Conservation (phyloP, 192 early-diverging fungal species). For the Umbelopsis ramanniana region DNA sequence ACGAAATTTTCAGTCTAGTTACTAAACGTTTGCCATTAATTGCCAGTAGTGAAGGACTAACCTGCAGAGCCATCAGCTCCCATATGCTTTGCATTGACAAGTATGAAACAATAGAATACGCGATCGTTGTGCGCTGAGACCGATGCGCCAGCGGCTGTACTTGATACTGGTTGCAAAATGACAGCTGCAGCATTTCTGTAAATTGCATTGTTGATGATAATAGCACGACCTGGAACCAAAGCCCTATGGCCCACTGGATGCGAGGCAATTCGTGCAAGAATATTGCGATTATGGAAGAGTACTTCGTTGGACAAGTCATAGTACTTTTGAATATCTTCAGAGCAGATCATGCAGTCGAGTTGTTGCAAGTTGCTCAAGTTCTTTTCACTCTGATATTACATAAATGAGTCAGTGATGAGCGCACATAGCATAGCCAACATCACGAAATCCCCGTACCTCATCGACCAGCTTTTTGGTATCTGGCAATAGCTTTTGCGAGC, state of each 20-base stretch:
- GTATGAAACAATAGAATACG: slow-evolving; percentile 48
- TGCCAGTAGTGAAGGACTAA: neutral
- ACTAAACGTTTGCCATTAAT: neutral
- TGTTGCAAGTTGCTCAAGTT: slow-evolving; percentile 61
- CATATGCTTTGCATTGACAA: slow-evolving; percentile 22
- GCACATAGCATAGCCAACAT: no score
- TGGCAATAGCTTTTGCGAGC: slow-evolving; percentile 83
- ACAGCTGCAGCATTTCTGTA: slow-evolving; percentile 71
- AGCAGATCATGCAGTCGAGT: slow-evolving; percentile 84
- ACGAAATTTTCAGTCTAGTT: neutral
- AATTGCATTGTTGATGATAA: slow-evolving; percentile 74
- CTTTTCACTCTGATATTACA: slow-evolving; percentile 54
- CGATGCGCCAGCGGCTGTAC: slow-evolving; percentile 34
- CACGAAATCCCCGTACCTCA: slow-evolving; percentile 44
- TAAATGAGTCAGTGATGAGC: neutral
- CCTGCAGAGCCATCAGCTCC: slow-evolving; percentile 21
- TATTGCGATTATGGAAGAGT: slow-evolving; percentile 52
- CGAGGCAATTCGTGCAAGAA: slow-evolving; percentile 61
- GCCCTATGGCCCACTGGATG: slow-evolving; percentile 66
- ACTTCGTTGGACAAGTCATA: slow-evolving; percentile 69
- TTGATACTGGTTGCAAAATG: slow-evolving; percentile 55
- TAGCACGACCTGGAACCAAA: slow-evolving; percentile 71
- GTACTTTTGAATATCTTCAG: slow-evolving; percentile 70
- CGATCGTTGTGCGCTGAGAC: slow-evolving; percentile 30
- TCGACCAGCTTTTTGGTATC: slow-evolving; percentile 75